These are phyloP conservation scores for Phytopythium litorale DNA, from an alignment of 352 stramenopile genomes.

Conservation along the genomic window DNA sequence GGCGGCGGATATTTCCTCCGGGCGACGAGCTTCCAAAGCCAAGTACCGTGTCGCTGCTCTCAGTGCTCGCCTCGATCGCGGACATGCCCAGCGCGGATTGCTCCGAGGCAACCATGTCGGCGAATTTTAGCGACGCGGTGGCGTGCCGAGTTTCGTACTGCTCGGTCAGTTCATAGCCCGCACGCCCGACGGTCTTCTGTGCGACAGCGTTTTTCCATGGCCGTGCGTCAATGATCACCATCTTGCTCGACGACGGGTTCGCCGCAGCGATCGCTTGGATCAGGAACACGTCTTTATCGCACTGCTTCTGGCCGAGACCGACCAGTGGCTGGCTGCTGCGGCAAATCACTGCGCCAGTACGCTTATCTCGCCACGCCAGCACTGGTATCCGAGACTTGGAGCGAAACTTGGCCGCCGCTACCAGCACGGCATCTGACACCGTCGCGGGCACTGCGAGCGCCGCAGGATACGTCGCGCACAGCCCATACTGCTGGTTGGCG, in stretches of 20 bases:
- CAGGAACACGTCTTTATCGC: constrained; percentile 79
- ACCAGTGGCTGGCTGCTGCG: constrained; percentile 84
- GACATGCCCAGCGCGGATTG: constrained; percentile 18
- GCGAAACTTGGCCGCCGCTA: constrained; percentile 74
- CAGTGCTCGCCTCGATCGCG: constrained; percentile 5
- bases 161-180: constrained; percentile 85
- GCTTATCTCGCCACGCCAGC: constrained; percentile 74
- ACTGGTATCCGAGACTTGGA: constrained; percentile 81
- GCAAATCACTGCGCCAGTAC: constrained; percentile 71
- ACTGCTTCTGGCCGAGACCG: constrained; percentile 76
- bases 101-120: constrained; percentile 53
- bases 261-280: constrained; percentile 76
- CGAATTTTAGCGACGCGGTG: constrained; percentile 56
- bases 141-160: constrained; percentile 74
- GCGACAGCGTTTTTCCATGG: constrained; percentile 89
- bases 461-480: constrained; percentile 79
- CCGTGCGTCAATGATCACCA: constrained; percentile 89
- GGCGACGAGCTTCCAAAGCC: not conserved
- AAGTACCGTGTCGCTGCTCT: not conserved
- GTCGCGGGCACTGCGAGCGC: constrained; percentile 64
- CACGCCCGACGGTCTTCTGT: constrained; percentile 87
- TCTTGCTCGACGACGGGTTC: constrained; percentile 71
- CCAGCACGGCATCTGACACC: constrained; percentile 60
- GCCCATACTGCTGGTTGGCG: constrained; percentile 58
- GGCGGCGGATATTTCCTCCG: not conserved